phyloP scores from a whole-genome alignment of 108 stramenopile genomes.

The Nannochloropsis oceanica region DNA sequence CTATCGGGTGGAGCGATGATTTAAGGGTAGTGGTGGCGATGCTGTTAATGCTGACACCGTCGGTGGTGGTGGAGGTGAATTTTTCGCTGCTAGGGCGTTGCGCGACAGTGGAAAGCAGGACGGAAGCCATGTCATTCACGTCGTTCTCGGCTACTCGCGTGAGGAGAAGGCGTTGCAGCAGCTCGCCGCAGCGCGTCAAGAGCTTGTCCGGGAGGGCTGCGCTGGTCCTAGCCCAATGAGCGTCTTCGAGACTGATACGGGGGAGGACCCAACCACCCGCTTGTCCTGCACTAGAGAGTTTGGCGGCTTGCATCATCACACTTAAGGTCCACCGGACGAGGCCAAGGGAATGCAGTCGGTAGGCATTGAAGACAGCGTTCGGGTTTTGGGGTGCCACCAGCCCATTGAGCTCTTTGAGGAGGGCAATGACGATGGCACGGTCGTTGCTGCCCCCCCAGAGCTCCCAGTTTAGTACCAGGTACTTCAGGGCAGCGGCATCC shows the following conservation, averaged over 20 bases:
- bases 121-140: not conserved
- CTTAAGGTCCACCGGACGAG: slow-evolving; percentile 13
- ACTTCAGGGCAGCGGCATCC: slow-evolving; percentile 18
- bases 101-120: not conserved
- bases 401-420: slow-evolving; percentile 8
- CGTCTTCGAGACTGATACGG: not conserved
- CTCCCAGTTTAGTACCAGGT: slow-evolving; percentile 22
- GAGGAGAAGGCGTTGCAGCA: not conserved
- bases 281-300: not conserved
- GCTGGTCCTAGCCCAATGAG: not conserved
- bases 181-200: not conserved
- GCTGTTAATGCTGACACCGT: not conserved
- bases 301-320: slow-evolving; percentile 7
- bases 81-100: not conserved
- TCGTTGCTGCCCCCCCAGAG: slow-evolving; percentile 1
- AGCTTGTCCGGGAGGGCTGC: not conserved
- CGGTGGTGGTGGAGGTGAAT: not conserved
- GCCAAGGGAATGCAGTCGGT: slow-evolving; percentile 18
- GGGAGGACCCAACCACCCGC: not conserved
- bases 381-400: slow-evolving; percentile 18
- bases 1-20: not conserved
- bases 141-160: not conserved
- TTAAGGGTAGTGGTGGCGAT: not conserved
- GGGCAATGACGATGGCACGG: not conserved
- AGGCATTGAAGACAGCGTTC: slow-evolving; percentile 23